Evolutionary conservation across 371 early-diverging fungal genomes (phyloP), one percentile per base, ranked within the genome.

Genomic region (Apophysomyces sp.): DNA sequence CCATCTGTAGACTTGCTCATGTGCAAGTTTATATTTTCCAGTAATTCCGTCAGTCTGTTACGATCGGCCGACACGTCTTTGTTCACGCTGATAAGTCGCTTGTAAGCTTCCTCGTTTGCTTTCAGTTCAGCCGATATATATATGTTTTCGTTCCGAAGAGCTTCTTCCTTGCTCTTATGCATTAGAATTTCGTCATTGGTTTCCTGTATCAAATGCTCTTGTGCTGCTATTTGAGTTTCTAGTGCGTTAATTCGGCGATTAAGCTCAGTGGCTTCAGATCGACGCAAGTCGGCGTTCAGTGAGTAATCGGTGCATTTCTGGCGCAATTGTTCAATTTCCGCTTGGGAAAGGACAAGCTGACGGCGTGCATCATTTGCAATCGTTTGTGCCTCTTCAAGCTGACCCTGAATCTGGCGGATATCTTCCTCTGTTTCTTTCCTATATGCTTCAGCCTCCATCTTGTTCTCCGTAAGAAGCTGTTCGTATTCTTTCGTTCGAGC

Each of bases 1-100:
- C 52, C 44, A 15, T 31, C 49, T 4, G 49, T 56, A 4, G 52
- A 40, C 8, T 27, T 39, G 39, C 28, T 36, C 15, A 59, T 15
- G 39, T 52, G 30, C 29, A 55, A 24, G n/a, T 58, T 62, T 15
- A 67, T 30, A 3, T 44, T n/a, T 37, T 62, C 55, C 26, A 69
- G 30, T 30, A 66, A 32, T 15, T 44, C 56, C 3, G 63, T 49
- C 3, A 62, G 56, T 0, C 58, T 56, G 1, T 27, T 31, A 36
- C 68, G 68, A 12, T 62, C 68, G 18, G 39, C 30, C 6, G 63
- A 49, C 37, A 67, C 16, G 34, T 56, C 51, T 36, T 62, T 67
- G 36, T 67, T 67, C 49, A 62, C 67, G 2, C 49, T 44, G 11
- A 53, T 30, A n/a, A 67, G 49, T 6, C 67, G 54, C 30, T 67